Evolutionary conservation across 495 filamentous ascomycete genomes (phyloP).

Genomic region (Xylaria flabelliformis): DNA sequence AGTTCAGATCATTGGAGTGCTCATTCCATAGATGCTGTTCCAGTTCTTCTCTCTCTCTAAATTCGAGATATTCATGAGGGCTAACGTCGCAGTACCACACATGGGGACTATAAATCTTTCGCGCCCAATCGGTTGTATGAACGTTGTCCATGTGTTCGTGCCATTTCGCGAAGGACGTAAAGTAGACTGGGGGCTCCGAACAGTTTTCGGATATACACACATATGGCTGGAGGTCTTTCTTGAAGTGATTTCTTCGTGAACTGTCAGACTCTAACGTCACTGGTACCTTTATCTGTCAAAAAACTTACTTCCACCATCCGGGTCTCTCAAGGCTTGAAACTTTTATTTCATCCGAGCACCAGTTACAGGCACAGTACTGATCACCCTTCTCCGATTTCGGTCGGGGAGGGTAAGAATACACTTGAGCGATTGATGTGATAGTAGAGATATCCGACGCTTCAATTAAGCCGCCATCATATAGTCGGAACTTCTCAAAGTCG

Average conservation of each 20-base stretch:
- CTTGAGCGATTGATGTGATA: neutral
- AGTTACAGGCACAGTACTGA: neutral
- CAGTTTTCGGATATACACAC: slow-evolving; percentile 1
- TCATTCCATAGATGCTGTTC: neutral
- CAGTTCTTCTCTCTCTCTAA: neutral
- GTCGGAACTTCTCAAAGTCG: neutral
- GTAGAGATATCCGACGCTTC: neutral
- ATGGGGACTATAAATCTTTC: neutral
- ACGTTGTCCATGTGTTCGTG: neutral
- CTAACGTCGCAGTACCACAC: neutral
- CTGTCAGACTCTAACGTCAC: neutral
- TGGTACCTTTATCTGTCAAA: neutral
- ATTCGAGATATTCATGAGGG: neutral
- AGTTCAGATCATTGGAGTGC: neutral
- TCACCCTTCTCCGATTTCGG: neutral
- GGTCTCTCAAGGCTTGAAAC: neutral
- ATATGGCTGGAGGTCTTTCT: slow-evolving; percentile 1
- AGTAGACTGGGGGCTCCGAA: neutral
- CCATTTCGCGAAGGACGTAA: neutral
- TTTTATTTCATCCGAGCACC: neutral
- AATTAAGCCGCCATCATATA: neutral
- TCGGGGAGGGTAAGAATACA: neutral
- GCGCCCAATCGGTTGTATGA: neutral
- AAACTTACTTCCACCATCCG: slow-evolving; percentile 3
- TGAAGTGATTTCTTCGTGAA: neutral